These are phyloP conservation scores for Mycena vitilis DNA, from an alignment of 768 basidiomycete species.

Conservation along the genomic window DNA sequence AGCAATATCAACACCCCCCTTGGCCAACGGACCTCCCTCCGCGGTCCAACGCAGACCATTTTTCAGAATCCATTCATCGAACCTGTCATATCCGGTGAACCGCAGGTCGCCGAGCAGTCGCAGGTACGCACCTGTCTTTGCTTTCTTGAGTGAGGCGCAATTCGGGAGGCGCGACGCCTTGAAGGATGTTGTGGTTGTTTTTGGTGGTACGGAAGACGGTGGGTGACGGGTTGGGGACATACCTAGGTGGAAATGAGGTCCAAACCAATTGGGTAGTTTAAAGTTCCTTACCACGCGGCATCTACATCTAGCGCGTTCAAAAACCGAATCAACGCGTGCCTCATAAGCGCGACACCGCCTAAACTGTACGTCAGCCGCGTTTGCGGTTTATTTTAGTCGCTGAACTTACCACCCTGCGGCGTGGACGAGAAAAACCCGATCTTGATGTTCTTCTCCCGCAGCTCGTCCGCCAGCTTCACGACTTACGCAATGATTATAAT, in stretches of 20 bases:
- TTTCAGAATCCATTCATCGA: constrained; percentile 90
- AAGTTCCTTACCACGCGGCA: constrained; percentile 73
- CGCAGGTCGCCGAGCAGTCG: not conserved
- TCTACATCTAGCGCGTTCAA: constrained; percentile 84
- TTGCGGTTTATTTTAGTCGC: not conserved
- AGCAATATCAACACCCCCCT: constrained; percentile 86
- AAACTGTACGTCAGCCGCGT: constrained; percentile 36
- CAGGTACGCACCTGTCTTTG: constrained; percentile 57
- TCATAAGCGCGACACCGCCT: constrained; percentile 98
- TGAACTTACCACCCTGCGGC: constrained; percentile 84
- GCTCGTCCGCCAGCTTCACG: constrained; percentile 82
- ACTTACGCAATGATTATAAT: constrained; percentile 48
- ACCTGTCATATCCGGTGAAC: constrained; percentile 46
- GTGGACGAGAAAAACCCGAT: constrained; percentile 96
- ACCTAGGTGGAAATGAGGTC: constrained; percentile 58
- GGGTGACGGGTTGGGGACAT: constrained; percentile 90
- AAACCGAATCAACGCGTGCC: constrained; percentile 93
- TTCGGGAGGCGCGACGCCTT: constrained; percentile 87
- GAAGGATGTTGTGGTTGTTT: constrained; percentile 95
- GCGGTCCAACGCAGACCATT: constrained; percentile 92
- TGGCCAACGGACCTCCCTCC: constrained; percentile 85
- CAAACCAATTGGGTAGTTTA: constrained; percentile 10
- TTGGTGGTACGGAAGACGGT: constrained; percentile 93
- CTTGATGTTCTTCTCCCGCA: constrained; percentile 87
- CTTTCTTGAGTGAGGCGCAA: constrained; percentile 83